Base-by-base conservation (phyloP, 2,329 filamentous ascomycete species). In the Gliomastix tumulicola region DNA sequence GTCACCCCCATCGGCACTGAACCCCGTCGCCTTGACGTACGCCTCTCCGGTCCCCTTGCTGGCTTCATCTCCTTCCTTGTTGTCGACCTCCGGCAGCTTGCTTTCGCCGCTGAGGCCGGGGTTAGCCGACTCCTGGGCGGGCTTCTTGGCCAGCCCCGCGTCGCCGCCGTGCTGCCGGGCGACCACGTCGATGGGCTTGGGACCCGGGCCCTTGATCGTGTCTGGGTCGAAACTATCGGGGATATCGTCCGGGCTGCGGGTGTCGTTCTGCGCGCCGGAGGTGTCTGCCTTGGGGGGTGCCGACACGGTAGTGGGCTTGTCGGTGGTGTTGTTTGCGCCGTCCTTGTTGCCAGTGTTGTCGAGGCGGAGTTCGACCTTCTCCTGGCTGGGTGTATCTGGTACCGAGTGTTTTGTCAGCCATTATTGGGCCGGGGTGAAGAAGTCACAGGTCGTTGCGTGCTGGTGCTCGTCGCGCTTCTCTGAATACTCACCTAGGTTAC, bases 1-100 rank as follows among this genome's bases (percentile, higher is more conserved):
- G 46, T 84, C 68, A 6, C 81, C 80, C 1, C 81, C 80, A 27
- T 86, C 79, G 13, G 78, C 76, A 22, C 64, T 58, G 20, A 83
- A 53, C 1, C 80, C 81, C 1, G 66, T 69, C 17, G 68, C 70
- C 56, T 70, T 74, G 43, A 81, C 66, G 40, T 72, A 73, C 47
- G 73, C 50, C 52, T 77, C 71, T 7, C 76, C 76, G 0, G 71
- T 76, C 2, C 68, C 71, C 42, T 68, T 59, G 10, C 43, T 45
- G n/a, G n/a, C n/a, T 16, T 48, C 47, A 3, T 51, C 42, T n/a
- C 41, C 45, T 18, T 53, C 44, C 19, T 45, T 42, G n/a, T 40
- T 37, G 16, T 47, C 38, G 10, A 48, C 37, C 35, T 23, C 42
- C 38, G 3, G 25, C 7, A 16, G 13, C 17, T 28, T 28, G 25